Conservation (phyloP, 371 early-diverging fungal species). For the Smittium culicis region DNA sequence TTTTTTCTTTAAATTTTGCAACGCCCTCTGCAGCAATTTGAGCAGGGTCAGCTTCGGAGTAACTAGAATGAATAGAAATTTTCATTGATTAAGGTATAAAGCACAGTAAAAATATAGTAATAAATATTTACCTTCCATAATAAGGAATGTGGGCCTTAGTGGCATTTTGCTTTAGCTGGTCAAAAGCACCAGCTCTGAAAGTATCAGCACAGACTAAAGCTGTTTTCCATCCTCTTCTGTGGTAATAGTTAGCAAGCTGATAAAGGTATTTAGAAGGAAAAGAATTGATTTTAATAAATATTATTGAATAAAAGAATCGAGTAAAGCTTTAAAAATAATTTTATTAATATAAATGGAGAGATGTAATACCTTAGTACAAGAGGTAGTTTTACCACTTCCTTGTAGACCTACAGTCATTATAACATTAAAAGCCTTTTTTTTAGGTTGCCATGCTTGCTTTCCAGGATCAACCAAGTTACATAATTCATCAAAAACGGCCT, state of each 20-base stretch:
- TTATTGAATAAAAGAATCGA: no score
- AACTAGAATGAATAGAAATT: constrained; percentile 32
- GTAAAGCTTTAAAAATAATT: no score
- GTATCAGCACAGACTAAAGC: constrained; percentile 99
- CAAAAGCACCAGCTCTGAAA: constrained; percentile 99
- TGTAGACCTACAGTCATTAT: constrained; percentile 99
- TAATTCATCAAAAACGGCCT: constrained; percentile 92
- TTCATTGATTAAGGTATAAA: no score
- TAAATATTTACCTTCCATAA: constrained; percentile 56
- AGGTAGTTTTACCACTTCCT: constrained; percentile 98
- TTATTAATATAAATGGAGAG: not conserved
- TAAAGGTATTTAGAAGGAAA: not conserved
- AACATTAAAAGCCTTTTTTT: constrained; percentile 70
- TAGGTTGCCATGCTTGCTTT: constrained; percentile 74
- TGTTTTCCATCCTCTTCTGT: constrained; percentile 94
- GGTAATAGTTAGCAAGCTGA: constrained; percentile 83
- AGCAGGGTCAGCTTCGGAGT: constrained; percentile 92
- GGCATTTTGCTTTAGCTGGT: constrained; percentile 99
- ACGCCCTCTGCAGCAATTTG: constrained; percentile 92
- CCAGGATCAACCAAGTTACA: constrained; percentile 87
- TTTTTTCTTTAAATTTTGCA: constrained; percentile 86
- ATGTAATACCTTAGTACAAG: constrained; percentile 75
- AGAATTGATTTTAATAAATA: not conserved
- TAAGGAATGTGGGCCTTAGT: constrained; percentile 96
- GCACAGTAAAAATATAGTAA: not conserved